Percentiles rank a stretch among this genome's conserved stretches.
Conservation (phyloP, 768 basidiomycete species). For the Hericium coralloides region DNA sequence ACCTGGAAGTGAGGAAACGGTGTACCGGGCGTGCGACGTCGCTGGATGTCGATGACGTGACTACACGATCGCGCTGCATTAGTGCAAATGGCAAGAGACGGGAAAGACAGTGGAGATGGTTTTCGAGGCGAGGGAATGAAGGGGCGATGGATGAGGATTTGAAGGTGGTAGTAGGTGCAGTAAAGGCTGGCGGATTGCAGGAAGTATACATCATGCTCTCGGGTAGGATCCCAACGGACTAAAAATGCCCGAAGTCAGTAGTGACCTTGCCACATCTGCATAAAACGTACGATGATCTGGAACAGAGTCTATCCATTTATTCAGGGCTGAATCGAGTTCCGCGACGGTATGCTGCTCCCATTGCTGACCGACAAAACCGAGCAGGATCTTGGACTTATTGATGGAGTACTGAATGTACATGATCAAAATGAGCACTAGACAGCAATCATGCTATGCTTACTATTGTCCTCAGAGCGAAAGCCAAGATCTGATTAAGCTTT, state of each 20-base stretch:
- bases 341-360: constrained; percentile 40
- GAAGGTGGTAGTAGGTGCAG: constrained; percentile 31
- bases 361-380: constrained; percentile 41
- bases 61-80: constrained; percentile 39
- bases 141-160: constrained; percentile 40
- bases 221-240: constrained; percentile 18
- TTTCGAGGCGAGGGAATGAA: constrained; percentile 33
- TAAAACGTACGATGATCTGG: constrained; percentile 25
- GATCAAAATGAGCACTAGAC: neutral
- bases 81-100: constrained; percentile 41
- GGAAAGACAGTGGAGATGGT: constrained; percentile 26
- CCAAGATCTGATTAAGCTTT: constrained; percentile 55
- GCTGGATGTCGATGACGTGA: constrained; percentile 32
- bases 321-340: constrained; percentile 37
- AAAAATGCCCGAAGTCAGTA: constrained; percentile 22
- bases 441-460: constrained; percentile 21
- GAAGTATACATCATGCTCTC: constrained; percentile 16
- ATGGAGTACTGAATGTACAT: constrained; percentile 51
- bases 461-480: constrained; percentile 54
- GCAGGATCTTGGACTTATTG: constrained; percentile 50
- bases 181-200: constrained; percentile 31
- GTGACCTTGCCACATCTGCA: neutral
- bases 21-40: constrained; percentile 16
- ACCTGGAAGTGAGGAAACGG: constrained; percentile 11
- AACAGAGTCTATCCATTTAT: constrained; percentile 36